Base-by-base conservation (phyloP, 2,329 filamentous ascomycete genomes). In the Pseudovirgaria hyperparasitica region DNA sequence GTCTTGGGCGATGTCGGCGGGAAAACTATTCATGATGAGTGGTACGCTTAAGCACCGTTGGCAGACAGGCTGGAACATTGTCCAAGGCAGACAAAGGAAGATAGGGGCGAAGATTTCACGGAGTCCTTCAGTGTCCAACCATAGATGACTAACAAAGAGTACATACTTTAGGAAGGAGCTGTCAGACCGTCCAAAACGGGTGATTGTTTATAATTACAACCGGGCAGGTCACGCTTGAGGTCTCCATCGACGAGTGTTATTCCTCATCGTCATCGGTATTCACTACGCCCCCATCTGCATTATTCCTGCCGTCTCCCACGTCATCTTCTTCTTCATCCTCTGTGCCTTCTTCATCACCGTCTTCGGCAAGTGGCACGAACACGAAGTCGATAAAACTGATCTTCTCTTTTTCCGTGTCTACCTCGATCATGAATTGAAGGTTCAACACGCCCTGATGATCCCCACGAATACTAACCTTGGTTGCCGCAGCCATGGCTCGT, bases 371-470 rank as follows among this genome's bases (percentile, higher is more conserved):
- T 10, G 82, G 82, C 31, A 92, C 76, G 46, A 90, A 82, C 12
- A 79, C 66, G 51, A 87, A 92, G 51, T 90, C 81, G 14, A 90
- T 65, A 55, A 87, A 92, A 41, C 74, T 81, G 20, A 74, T 62
- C 15, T 55, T 55, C 13, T 70, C 67, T 5, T 70, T 69, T 35
- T 90, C 82, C n/a, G n/a, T n/a, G n/a, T n/a, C n/a, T 22, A 86
- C 65, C 48, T 94, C 84, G 10, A 98, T 77, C 79, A 98, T 90
- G 45, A 96, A 94, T 48, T 98, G 90, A 50, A 96, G 58, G 54
- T 82, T 94, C 37, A 98, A 55, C 16, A 98, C 87, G 0, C 90
- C 87, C 48, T 93, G 82, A 2, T 70, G 66, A 53, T 98, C 90
- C 0, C 84, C 78, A 10, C 90, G 68, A 34, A 98, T 68, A 48